A percentile compares a stretch with the other conserved stretches of the same genome.
phyloP scores from a whole-genome alignment of 768 basidiomycete species.

The Coprinellus micaceus region DNA sequence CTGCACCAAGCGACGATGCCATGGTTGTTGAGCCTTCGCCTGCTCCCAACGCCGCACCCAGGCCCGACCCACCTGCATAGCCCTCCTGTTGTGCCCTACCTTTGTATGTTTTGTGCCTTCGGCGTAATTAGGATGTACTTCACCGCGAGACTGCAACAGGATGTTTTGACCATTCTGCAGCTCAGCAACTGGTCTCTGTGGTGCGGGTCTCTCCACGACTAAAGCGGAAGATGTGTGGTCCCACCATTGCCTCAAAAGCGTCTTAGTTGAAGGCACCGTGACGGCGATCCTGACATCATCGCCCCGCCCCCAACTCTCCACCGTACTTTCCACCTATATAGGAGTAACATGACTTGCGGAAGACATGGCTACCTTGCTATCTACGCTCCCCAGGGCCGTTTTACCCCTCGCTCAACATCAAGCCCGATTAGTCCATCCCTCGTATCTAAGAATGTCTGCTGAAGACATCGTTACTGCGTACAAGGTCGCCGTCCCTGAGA shows the following conservation, averaged over 20 bases:
- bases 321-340: not conserved
- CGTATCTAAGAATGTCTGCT: constrained; percentile 20
- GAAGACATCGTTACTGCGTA: constrained; percentile 34
- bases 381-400: not conserved
- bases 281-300: not conserved
- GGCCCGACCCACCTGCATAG: not conserved
- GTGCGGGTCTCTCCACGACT: too few species aligned
- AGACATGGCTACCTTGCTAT: not conserved
- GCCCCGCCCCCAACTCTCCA: not conserved
- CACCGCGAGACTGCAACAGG: too few species aligned
- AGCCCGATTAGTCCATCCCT: constrained; percentile 1
- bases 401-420: not conserved
- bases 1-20: not conserved
- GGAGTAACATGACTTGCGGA: not conserved
- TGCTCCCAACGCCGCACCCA: not conserved
- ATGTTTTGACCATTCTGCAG: too few species aligned
- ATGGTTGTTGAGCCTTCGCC: not conserved
- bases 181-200: too few species aligned
- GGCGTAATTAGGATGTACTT: too few species aligned
- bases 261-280: not conserved
- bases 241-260: too few species aligned
- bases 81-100: too few species aligned
- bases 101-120: too few species aligned
- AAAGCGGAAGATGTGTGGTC: too few species aligned
- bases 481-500: constrained; percentile 29